Conservation (phyloP, 2,329 filamentous ascomycete species). For the Exutisphaerella laricina region DNA sequence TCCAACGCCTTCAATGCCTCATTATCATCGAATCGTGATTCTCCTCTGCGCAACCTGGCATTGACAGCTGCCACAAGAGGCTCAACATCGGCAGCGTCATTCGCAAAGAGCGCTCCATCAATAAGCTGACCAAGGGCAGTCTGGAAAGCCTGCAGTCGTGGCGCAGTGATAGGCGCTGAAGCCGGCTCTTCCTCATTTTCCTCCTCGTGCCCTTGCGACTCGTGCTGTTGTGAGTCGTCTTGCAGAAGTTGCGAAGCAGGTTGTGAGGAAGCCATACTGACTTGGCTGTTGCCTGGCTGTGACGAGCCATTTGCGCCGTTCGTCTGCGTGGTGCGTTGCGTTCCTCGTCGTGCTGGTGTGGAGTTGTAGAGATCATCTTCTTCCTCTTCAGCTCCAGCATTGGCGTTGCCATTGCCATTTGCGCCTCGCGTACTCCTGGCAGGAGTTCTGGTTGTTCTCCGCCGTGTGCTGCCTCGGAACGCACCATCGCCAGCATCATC, state of each 20-base stretch:
- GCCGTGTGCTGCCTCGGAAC: slow-evolving; percentile 23
- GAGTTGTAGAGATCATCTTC: slow-evolving; percentile 51
- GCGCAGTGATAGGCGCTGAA: slow-evolving; percentile 50
- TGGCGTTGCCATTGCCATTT: slow-evolving; percentile 22
- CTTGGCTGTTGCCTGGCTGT: slow-evolving; percentile 44
- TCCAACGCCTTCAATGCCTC: slow-evolving; percentile 75
- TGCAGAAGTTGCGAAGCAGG: slow-evolving; percentile 65
- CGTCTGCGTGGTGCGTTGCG: slow-evolving; percentile 32
- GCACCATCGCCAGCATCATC: slow-evolving; percentile 46
- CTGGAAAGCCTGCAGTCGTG: slow-evolving; percentile 69
- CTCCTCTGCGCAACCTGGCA: slow-evolving; percentile 55
- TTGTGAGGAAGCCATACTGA: slow-evolving; percentile 73
- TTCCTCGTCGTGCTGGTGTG: slow-evolving; percentile 14
- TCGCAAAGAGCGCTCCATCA: slow-evolving; percentile 74
- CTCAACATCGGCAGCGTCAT: slow-evolving; percentile 73
- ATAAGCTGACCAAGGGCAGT: slow-evolving; percentile 76
- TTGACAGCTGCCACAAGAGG: slow-evolving; percentile 77
- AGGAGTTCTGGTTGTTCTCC: slow-evolving; percentile 26
- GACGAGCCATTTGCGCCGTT: slow-evolving; percentile 34
- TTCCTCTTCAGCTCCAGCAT: slow-evolving; percentile 36
- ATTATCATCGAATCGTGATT: slow-evolving; percentile 56
- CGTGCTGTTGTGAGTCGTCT: slow-evolving; percentile 45
- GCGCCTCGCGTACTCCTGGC: slow-evolving; percentile 22
- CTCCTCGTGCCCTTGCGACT: slow-evolving; percentile 28
- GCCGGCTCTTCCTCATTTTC: slow-evolving; percentile 36